Evolutionary conservation across 2,329 filamentous ascomycete genomes (phyloP).

Genomic region (Ascochyta koolunga): DNA sequence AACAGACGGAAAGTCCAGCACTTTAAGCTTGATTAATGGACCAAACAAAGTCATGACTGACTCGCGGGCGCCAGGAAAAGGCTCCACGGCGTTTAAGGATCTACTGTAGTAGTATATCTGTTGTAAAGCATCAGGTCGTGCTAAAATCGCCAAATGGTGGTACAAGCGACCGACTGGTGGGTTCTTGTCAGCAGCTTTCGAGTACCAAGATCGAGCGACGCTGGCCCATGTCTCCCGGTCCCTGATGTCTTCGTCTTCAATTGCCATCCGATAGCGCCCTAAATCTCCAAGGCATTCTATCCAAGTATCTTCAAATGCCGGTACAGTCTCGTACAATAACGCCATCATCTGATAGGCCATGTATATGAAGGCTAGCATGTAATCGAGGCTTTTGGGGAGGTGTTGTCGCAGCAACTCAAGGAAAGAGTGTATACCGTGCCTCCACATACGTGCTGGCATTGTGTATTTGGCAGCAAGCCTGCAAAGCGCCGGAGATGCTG

Average conservation of each 20-base stretch:
- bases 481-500: slow-evolving; percentile 70
- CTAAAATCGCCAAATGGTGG: slow-evolving; percentile 84
- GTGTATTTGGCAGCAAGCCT: slow-evolving; percentile 78
- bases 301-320: slow-evolving; percentile 86
- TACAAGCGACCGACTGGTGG: slow-evolving; percentile 80
- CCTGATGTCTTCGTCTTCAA: slow-evolving; percentile 78
- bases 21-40: neutral
- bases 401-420: slow-evolving; percentile 71
- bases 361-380: slow-evolving; percentile 92
- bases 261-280: slow-evolving; percentile 85
- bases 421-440: slow-evolving; percentile 86
- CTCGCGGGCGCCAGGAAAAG: slow-evolving; percentile 71
- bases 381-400: slow-evolving; percentile 77
- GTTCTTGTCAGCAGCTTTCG: slow-evolving; percentile 76
- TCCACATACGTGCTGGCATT: slow-evolving; percentile 95
- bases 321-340: slow-evolving; percentile 82
- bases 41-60: slow-evolving; percentile 62
- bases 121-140: slow-evolving; percentile 70
- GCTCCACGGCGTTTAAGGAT: slow-evolving; percentile 69
- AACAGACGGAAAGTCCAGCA: neutral
- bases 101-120: slow-evolving; percentile 77
- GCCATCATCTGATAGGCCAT: slow-evolving; percentile 93
- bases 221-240: slow-evolving; percentile 82
- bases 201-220: slow-evolving; percentile 80
- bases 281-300: slow-evolving; percentile 91